Conservation (phyloP, 257 asterid species). For the Lycium ferocissimum region DNA sequence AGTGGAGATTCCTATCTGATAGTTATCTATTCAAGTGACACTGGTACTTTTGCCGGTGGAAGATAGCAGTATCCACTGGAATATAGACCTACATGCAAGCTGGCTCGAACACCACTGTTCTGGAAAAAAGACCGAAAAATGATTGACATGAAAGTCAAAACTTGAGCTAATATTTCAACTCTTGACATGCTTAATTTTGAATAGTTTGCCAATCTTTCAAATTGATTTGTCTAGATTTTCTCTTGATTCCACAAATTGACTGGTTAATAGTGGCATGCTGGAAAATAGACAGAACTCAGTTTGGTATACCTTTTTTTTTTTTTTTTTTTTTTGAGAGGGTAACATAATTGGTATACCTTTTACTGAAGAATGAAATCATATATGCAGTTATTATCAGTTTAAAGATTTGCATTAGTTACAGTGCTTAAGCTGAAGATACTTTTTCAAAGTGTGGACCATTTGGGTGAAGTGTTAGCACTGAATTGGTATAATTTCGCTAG, state of each 20-base stretch:
- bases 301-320: background rate
- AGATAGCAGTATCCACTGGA: background rate
- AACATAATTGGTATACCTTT: background rate
- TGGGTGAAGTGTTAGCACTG: background rate
- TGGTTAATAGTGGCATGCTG: background rate
- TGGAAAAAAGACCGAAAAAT: background rate
- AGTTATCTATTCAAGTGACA: conserved; percentile 14
- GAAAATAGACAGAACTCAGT: background rate
- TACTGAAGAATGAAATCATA: background rate
- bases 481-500: background rate
- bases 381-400: conserved; percentile 2
- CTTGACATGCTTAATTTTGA: conserved; percentile 5
- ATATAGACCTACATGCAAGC: background rate
- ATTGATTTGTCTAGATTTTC: background rate
- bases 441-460: background rate
- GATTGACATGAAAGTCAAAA: background rate
- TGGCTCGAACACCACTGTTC: background rate
- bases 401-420: background rate
- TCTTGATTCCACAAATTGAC: background rate
- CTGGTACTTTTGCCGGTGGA: background rate
- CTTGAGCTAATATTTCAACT: background rate
- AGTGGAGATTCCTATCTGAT: background rate
- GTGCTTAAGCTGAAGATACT: conserved; percentile 1
- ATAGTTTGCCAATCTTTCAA: conserved; percentile 11
- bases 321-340: too few relatives aligned